Base-by-base conservation (phyloP, 1,284 basidiomycete species). In the Cutaneotrichosporon mucoides region DNA sequence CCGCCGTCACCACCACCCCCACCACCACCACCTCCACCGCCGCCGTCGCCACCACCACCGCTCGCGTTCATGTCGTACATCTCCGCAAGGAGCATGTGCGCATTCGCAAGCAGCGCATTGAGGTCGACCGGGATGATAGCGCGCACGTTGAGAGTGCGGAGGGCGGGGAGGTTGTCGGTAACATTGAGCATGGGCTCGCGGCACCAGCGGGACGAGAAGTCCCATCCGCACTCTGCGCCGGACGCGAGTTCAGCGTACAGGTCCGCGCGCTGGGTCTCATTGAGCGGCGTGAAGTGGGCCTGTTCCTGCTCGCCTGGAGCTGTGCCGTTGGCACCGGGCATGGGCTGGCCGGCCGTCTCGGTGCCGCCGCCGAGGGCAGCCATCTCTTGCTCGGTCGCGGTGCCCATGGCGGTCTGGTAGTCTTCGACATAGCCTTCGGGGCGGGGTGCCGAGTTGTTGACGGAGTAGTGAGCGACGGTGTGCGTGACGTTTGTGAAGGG, bases 241-340 rank as follows among this genome's bases (percentile, higher is more conserved):
- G 83, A 84, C 0, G 93, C 92, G 24, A 97, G 83, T 72, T 95
- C 88, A n/a, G 88, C 84, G 69, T 93, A 97, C n/a, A 97, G 74
- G 3, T 82, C 84, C 2, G 24, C 24, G 3, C 24, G 24, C 24
- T 24, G 24, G 24, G 24, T 24, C 24, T 24, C 24, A 24, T 24
- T 24, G 24, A 24, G 24, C 24, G 24, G 24, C 24, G 24, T 24
- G 24, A 24, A 24, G 24, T 24, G 24, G 0, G 82, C 82, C 51
- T 83, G 81, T 70, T 87, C 77, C 1, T 81, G 77, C 15, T 85
- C 85, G 59, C 84, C 88, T 52, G 91, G 77, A 4, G 83, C 11
- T 3, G 24, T 24, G 24, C 24, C 24, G 24, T 24, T 24, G 2
- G 24, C 24, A 24, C 24, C 24, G 3, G 24, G 24, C 24, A 24